phyloP scores from a whole-genome alignment of 345 rosid species.

The Gossypium australe region DNA sequence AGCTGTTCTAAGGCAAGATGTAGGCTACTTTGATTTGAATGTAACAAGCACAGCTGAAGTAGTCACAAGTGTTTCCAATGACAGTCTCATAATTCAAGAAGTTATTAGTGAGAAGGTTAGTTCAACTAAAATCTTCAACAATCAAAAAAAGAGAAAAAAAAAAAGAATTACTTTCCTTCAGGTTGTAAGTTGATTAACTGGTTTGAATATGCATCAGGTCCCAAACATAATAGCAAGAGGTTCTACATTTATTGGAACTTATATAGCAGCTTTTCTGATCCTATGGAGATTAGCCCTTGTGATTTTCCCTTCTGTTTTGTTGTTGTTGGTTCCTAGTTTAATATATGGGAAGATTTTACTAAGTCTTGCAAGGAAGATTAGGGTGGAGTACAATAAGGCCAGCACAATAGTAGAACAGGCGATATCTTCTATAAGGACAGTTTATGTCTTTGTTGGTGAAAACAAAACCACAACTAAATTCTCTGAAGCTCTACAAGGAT shows the following conservation, averaged over 20 bases:
- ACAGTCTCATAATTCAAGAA: conserved; percentile 70
- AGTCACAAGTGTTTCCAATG: conserved; percentile 68
- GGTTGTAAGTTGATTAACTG: not conserved
- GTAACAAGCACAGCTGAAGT: conserved; percentile 66
- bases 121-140: not conserved
- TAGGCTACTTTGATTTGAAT: conserved; percentile 70
- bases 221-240: conserved; percentile 62
- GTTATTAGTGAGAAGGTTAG: conserved; percentile 72
- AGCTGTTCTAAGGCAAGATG: conserved; percentile 86
- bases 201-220: conserved; percentile 29
- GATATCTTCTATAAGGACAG: conserved; percentile 65
- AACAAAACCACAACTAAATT: conserved; percentile 44
- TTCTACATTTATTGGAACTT: conserved; percentile 49
- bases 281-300: conserved; percentile 72
- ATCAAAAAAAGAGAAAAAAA: not conserved
- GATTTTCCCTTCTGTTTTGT: conserved; percentile 48
- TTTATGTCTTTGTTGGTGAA: conserved; percentile 67
- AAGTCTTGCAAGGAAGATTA: conserved; percentile 44
- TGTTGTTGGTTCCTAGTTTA: conserved; percentile 61
- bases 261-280: conserved; percentile 49
- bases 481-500: conserved; percentile 48
- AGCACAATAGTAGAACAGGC: conserved; percentile 69
- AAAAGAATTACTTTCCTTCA: not conserved
- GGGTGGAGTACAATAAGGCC: conserved; percentile 64
- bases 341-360: conserved; percentile 62